phyloP scores from a whole-genome alignment of 2,329 filamentous ascomycete species.

The Tolypocladium nubicola region DNA sequence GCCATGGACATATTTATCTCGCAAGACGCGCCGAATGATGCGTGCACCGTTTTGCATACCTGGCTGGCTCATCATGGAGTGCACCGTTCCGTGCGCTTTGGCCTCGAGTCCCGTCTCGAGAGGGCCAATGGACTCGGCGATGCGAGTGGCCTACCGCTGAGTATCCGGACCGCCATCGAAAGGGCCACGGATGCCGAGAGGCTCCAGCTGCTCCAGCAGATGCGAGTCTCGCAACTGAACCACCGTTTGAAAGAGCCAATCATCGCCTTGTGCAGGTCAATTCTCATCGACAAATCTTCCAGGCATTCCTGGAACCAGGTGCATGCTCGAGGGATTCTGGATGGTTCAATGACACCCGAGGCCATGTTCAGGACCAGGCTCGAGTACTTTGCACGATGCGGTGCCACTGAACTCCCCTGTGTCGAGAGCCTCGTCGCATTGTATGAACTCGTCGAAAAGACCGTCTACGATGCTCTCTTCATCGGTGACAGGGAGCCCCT shows the following conservation, averaged over 20 bases:
- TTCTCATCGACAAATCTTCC: slow-evolving; percentile 17
- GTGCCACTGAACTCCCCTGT: slow-evolving; percentile 11
- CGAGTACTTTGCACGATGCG: slow-evolving; percentile 11
- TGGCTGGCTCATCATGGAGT: slow-evolving; percentile 26
- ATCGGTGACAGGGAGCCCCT: slow-evolving; percentile 19
- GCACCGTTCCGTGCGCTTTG: slow-evolving; percentile 19
- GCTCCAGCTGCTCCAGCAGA: slow-evolving; percentile 19
- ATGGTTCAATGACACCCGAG: slow-evolving; percentile 13
- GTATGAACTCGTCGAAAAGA: slow-evolving; percentile 12
- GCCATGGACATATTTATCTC: slow-evolving; percentile 24
- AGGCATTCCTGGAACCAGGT: slow-evolving; percentile 14
- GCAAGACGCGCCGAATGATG: slow-evolving; percentile 18
- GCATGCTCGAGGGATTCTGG: slow-evolving; percentile 14
- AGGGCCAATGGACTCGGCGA: slow-evolving; percentile 2
- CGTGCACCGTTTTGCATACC: slow-evolving; percentile 21
- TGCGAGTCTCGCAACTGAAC: slow-evolving; percentile 13
- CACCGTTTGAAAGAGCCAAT: slow-evolving; percentile 15
- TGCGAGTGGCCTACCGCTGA: slow-evolving; percentile 11
- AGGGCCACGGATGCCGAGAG: slow-evolving; percentile 17
- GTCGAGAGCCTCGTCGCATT: slow-evolving; percentile 13
- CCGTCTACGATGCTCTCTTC: slow-evolving; percentile 18
- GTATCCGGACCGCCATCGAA: slow-evolving; percentile 16
- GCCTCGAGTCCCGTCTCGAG: slow-evolving; percentile 18
- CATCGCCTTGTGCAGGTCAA: slow-evolving; percentile 11
- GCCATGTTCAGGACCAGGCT: slow-evolving; percentile 16